phyloP scores from a whole-genome alignment of 1,284 basidiomycete genomes.

The Sanghuangporus sanghuang region DNA sequence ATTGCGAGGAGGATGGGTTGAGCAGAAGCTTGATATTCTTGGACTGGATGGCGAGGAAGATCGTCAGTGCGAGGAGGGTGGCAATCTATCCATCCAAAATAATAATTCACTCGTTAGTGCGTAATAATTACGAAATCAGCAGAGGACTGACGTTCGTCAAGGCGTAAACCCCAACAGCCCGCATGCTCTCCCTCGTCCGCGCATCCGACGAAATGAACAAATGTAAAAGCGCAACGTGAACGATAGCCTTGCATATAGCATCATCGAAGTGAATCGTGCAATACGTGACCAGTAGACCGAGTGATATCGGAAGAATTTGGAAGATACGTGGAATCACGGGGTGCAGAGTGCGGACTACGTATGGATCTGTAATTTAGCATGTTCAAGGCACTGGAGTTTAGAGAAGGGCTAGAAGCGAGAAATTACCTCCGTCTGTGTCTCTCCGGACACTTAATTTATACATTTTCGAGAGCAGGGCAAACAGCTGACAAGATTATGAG shows the following conservation, averaged over 20 bases:
- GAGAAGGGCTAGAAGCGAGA: background rate
- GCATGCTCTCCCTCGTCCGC: slow-evolving; percentile 2
- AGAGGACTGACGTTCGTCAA: slow-evolving; percentile 1
- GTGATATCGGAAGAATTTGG: background rate
- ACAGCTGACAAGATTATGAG: background rate
- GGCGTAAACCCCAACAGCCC: slow-evolving; percentile 1
- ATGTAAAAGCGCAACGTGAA: slow-evolving; percentile 11
- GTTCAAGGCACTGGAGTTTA: background rate
- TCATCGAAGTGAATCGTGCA: background rate
- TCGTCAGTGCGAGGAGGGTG: slow-evolving; percentile 6
- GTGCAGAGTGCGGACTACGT: background rate
- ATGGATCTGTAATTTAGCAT: background rate
- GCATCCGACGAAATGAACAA: slow-evolving; percentile 7
- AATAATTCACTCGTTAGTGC: background rate
- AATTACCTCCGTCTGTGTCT: slow-evolving; percentile 7
- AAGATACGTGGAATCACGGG: background rate
- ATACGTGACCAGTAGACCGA: background rate
- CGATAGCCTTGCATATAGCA: background rate
- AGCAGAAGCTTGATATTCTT: background rate
- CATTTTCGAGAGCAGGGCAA: background rate
- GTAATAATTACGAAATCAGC: background rate
- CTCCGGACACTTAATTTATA: slow-evolving; percentile 1
- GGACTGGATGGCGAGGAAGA: slow-evolving; percentile 3
- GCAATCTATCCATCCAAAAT: background rate
- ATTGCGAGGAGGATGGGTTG: background rate